phyloP scores from a whole-genome alignment of 2,329 filamentous ascomycete genomes.

The Aspergillus phoenicis region DNA sequence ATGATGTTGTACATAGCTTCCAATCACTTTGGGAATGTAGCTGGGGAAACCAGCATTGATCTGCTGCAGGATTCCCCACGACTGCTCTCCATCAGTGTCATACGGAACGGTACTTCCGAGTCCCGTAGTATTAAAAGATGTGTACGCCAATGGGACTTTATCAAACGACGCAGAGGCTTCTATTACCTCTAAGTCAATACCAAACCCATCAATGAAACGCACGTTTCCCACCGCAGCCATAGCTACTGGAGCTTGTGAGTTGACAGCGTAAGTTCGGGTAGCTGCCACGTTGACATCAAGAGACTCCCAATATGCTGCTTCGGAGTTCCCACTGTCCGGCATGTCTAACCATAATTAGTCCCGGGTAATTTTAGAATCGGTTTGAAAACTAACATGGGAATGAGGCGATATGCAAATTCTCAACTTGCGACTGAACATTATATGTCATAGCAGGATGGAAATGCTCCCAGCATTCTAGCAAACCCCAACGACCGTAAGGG shows the following conservation, averaged over 20 bases:
- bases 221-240: too few relatives aligned
- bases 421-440: neutral
- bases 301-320: too few relatives aligned
- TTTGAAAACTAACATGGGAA: neutral
- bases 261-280: too few relatives aligned
- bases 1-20: too few relatives aligned
- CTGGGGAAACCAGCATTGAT: neutral
- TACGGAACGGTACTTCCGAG: neutral
- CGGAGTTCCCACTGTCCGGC: neutral
- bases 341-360: neutral
- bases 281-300: too few relatives aligned
- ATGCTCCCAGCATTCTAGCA: conserved; percentile 1
- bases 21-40: neutral
- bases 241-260: neutral
- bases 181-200: neutral
- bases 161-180: neutral
- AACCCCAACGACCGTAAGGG: neutral
- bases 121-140: neutral
- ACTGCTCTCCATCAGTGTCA: neutral
- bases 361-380: neutral
- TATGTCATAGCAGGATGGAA: neutral
- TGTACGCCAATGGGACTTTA: neutral
- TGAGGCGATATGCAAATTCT: neutral
- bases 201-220: neutral
- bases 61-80: neutral